Conservation (phyloP, 2,329 filamentous ascomycete species). For the Gaeumannomyces tritici region DNA sequence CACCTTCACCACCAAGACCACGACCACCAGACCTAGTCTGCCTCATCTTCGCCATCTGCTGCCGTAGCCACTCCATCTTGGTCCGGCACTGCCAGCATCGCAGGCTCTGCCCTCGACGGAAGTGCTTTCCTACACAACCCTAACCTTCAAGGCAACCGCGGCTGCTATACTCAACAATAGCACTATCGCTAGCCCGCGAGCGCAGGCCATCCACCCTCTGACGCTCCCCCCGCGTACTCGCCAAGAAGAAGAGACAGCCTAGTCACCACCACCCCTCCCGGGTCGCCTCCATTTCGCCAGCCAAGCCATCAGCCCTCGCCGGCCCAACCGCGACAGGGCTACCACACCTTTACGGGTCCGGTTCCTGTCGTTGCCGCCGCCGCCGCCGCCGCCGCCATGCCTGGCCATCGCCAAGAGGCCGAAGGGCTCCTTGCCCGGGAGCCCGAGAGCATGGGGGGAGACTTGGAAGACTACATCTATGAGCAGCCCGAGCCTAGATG, state of each 20-base stretch:
- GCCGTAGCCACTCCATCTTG: not conserved
- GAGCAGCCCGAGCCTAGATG: slow-evolving; percentile 13
- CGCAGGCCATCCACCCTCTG: slow-evolving; percentile 14
- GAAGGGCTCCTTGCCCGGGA: slow-evolving; percentile 29
- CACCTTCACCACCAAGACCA: too few relatives aligned
- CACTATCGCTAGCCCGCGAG: not conserved
- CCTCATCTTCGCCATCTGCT: not conserved
- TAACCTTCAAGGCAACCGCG: not conserved
- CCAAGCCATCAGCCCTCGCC: not conserved
- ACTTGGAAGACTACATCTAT: slow-evolving; percentile 15
- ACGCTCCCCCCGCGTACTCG: slow-evolving; percentile 42
- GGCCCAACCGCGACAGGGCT: not conserved
- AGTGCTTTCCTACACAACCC: not conserved
- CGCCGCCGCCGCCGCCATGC: slow-evolving; percentile 25
- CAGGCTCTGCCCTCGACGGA: too few relatives aligned
- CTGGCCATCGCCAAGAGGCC: slow-evolving; percentile 25
- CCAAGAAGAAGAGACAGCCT: slow-evolving; percentile 19
- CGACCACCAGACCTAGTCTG: not conserved
- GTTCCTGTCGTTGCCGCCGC: not conserved
- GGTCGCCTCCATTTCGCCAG: not conserved
- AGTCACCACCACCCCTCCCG: not conserved
- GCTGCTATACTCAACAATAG: too few relatives aligned
- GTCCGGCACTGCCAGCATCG: too few relatives aligned
- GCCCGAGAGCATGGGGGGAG: slow-evolving; percentile 36
- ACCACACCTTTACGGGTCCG: slow-evolving; percentile 1